These are phyloP conservation scores for Amaranthus palmeri DNA, from an alignment of 148 eudicot species.

Conservation along the genomic window DNA sequence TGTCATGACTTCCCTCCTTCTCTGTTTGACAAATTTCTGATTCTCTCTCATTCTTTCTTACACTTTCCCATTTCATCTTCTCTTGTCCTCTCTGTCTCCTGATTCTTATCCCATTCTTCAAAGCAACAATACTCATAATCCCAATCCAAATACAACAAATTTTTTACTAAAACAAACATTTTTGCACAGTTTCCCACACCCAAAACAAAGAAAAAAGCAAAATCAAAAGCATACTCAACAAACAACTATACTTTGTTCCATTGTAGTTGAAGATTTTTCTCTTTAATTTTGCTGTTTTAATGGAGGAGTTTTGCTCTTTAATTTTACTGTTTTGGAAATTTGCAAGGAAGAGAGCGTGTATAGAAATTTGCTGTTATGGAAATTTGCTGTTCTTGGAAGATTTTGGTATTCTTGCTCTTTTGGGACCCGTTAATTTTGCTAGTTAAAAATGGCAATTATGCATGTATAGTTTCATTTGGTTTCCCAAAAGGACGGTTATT, in stretches of 20 bases:
- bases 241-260: neutral
- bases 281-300: no score
- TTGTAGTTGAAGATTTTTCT: no score
- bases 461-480: no score
- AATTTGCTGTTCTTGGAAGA: no score
- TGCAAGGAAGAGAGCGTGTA: no score
- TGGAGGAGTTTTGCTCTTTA: no score
- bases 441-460: no score
- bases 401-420: no score
- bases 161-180: neutral
- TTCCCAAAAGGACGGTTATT: no score
- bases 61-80: slow-evolving; percentile 17
- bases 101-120: slow-evolving; percentile 21
- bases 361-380: no score
- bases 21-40: neutral
- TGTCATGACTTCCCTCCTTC: neutral
- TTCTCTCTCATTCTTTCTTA: slow-evolving; percentile 1
- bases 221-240: neutral
- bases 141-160: neutral
- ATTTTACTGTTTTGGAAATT: no score
- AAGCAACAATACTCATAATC: slow-evolving; percentile 6
- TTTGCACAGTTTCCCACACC: neutral
- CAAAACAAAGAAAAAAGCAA: neutral
- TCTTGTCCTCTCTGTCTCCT: slow-evolving; percentile 7
- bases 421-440: no score